phyloP scores from a whole-genome alignment of 352 stramenopile genomes.

The Phytophthora tentaculata region DNA sequence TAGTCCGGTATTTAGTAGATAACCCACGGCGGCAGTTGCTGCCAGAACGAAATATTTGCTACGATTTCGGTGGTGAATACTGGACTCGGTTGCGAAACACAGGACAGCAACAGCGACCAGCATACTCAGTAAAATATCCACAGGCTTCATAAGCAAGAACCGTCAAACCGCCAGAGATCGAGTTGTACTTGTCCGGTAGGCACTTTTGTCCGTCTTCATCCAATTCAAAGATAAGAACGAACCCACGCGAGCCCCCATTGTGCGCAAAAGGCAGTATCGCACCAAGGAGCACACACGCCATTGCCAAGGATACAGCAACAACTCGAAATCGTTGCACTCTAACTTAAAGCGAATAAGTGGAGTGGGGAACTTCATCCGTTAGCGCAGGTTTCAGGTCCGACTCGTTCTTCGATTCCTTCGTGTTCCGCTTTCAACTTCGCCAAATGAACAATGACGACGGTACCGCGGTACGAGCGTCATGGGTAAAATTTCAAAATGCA shows the following conservation, averaged over 20 bases:
- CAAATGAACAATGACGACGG: not conserved
- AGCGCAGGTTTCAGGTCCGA: not conserved
- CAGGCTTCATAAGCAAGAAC: conserved; percentile 7
- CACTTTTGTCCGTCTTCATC: not conserved
- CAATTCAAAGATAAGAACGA: not conserved
- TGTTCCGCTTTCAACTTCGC: not conserved
- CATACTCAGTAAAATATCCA: conserved; percentile 8
- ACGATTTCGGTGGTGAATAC: conserved; percentile 4
- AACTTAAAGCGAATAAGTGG: conserved; percentile 1
- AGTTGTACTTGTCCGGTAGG: conserved; percentile 9
- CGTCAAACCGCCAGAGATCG: conserved; percentile 7
- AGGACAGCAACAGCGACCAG: not conserved
- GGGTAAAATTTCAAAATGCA: not conserved
- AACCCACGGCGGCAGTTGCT: conserved; percentile 3
- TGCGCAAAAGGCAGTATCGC: conserved; percentile 1
- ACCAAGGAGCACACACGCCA: conserved; percentile 5
- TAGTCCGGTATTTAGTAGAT: conserved; percentile 10
- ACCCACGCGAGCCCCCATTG: not conserved
- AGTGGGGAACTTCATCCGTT: not conserved
- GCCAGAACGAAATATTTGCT: conserved; percentile 4
- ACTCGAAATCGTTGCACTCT: conserved; percentile 2
- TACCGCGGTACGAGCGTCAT: not conserved
- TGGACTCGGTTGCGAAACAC: conserved; percentile 7
- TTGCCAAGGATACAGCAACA: not conserved
- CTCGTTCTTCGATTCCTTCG: conserved; percentile 3